These are phyloP conservation scores for Fistulifera pelliculosa DNA, from an alignment of 108 stramenopile species.

Conservation along the genomic window DNA sequence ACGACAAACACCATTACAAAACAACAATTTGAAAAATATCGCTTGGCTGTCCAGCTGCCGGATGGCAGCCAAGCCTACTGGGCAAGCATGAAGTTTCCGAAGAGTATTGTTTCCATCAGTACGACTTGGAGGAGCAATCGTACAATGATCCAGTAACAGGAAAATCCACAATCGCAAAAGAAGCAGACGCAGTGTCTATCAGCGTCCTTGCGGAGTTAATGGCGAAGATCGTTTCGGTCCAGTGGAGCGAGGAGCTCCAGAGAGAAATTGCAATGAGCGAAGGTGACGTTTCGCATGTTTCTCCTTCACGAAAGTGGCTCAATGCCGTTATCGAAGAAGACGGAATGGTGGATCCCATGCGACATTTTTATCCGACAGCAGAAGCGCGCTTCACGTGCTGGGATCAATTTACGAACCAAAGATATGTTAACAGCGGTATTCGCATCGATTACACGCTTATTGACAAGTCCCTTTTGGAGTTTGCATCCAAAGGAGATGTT, in stretches of 20 bases:
- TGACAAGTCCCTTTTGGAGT: slow-evolving; percentile 39
- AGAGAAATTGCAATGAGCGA: slow-evolving; percentile 39
- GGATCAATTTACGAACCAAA: slow-evolving; percentile 75
- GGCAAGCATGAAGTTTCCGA: slow-evolving; percentile 46
- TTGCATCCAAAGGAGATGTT: slow-evolving; percentile 24
- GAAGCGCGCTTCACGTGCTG: slow-evolving; percentile 83
- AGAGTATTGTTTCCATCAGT: slow-evolving; percentile 44
- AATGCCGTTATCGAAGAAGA: slow-evolving; percentile 51
- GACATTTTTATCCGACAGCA: slow-evolving; percentile 74
- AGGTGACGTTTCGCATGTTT: slow-evolving; percentile 32
- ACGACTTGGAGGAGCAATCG: slow-evolving; percentile 29
- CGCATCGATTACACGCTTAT: slow-evolving; percentile 88
- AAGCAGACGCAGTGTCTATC: slow-evolving; percentile 42
- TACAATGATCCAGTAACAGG: slow-evolving; percentile 37
- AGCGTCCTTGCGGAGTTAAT: slow-evolving; percentile 62
- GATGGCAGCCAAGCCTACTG: slow-evolving; percentile 40
- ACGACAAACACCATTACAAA: slow-evolving; percentile 69
- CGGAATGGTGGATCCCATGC: slow-evolving; percentile 81
- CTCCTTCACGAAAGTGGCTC: slow-evolving; percentile 61
- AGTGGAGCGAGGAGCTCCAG: slow-evolving; percentile 46
- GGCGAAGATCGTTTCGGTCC: slow-evolving; percentile 51
- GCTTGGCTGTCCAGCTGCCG: slow-evolving; percentile 41
- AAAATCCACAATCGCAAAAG: slow-evolving; percentile 22
- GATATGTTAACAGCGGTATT: slow-evolving; percentile 78
- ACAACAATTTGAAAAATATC: slow-evolving; percentile 59